Evolutionary conservation across 495 filamentous ascomycete species (phyloP).

Genomic region (Aspergillus hancockii): DNA sequence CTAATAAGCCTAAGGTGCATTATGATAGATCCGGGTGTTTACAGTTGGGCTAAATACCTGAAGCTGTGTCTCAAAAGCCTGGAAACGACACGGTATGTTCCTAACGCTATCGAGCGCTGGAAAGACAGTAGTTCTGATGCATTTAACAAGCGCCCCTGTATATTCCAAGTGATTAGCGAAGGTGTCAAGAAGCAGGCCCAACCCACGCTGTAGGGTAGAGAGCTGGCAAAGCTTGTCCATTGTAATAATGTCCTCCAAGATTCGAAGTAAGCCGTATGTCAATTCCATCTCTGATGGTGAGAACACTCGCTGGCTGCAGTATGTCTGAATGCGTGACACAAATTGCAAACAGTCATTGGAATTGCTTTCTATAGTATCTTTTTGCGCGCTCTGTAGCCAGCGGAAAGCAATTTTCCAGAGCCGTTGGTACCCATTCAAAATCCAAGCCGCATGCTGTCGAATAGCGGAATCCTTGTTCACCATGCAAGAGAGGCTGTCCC

Average conservation of each 20-base stretch:
- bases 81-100: conserved; percentile 11
- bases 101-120: conserved; percentile 29
- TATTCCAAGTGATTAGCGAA: conserved; percentile 11
- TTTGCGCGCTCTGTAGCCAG: conserved; percentile 26
- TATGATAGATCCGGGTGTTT: not conserved
- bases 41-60: conserved; percentile 25
- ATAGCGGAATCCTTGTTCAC: conserved; percentile 20
- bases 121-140: conserved; percentile 25
- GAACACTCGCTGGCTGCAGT: conserved; percentile 17
- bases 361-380: conserved; percentile 19
- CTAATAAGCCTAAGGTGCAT: conserved; percentile 19
- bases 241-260: conserved; percentile 30
- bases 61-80: conserved; percentile 27
- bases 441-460: conserved; percentile 38
- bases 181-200: conserved; percentile 31
- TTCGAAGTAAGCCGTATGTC: conserved; percentile 30
- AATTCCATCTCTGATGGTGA: conserved; percentile 29
- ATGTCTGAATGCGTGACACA: conserved; percentile 22
- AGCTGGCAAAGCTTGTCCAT: conserved; percentile 20
- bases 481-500: not conserved
- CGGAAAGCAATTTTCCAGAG: conserved; percentile 33
- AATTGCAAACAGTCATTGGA: conserved; percentile 26
- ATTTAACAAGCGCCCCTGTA: conserved; percentile 15
- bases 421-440: conserved; percentile 39
- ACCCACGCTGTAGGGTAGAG: conserved; percentile 27